phyloP scores from a whole-genome alignment of 371 early-diverging fungal genomes.

The Mortierella sp. region DNA sequence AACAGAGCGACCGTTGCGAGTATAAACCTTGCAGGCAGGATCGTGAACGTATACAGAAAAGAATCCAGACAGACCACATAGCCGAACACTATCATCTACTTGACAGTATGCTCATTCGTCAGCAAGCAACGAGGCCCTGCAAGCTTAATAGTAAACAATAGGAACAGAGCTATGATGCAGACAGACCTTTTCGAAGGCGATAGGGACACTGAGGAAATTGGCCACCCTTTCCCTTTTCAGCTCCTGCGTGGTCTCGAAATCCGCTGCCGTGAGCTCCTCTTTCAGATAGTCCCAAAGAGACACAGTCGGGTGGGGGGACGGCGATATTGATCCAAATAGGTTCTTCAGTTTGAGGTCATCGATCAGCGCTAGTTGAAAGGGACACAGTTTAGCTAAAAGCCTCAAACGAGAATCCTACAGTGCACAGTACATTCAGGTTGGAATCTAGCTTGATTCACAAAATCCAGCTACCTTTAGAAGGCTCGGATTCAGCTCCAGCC shows the following conservation, averaged over 20 bases:
- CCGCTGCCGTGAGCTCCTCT: constrained; percentile 78
- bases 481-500: not conserved
- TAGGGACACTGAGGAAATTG: constrained; percentile 86
- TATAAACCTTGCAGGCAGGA: constrained; percentile 88
- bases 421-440: no score
- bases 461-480: constrained; percentile 8
- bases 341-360: constrained; percentile 34
- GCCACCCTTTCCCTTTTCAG: constrained; percentile 85
- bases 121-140: no score
- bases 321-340: constrained; percentile 41
- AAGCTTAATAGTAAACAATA: no score
- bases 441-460: not conserved
- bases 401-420: no score
- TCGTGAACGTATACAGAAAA: constrained; percentile 92
- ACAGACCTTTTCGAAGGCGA: constrained; percentile 82
- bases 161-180: no score
- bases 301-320: constrained; percentile 21
- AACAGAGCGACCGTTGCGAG: constrained; percentile 71
- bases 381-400: no score
- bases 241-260: constrained; percentile 79
- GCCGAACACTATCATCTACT: constrained; percentile 82
- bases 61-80: constrained; percentile 93
- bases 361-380: constrained; percentile 8
- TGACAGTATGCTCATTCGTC: no score
- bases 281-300: constrained; percentile 70